Evolutionary conservation across 176 grass and related monocot genomes (phyloP).

Genomic region (Zea luxurians): DNA sequence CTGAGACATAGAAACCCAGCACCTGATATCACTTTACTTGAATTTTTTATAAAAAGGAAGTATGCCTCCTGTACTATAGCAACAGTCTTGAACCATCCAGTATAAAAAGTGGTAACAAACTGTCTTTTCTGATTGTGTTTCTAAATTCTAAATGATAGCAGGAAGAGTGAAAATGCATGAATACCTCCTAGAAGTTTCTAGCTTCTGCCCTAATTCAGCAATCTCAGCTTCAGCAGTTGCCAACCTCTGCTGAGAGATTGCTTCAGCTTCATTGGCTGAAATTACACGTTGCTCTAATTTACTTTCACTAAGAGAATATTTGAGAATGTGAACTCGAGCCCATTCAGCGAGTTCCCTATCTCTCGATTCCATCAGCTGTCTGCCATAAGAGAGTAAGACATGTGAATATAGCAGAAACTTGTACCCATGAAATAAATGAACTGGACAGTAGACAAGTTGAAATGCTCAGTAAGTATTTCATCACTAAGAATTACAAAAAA

Average conservation of each 20-base stretch:
- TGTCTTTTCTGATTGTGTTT: constrained; percentile 15
- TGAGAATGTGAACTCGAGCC: constrained; percentile 69
- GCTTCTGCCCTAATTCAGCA: constrained; percentile 71
- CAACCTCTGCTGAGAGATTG: constrained; percentile 84
- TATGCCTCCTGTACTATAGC: constrained; percentile 2
- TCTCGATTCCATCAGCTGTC: constrained; percentile 72
- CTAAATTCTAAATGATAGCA: constrained; percentile 10
- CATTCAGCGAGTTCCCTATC: constrained; percentile 72
- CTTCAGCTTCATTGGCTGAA: constrained; percentile 93
- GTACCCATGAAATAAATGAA: constrained; percentile 14
- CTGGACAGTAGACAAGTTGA: background rate
- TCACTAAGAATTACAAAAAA: background rate
- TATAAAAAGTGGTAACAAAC: constrained; percentile 18
- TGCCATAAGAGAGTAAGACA: constrained; percentile 42
- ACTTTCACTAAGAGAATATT: constrained; percentile 83
- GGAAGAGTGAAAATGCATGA: constrained; percentile 10
- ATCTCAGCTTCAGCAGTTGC: constrained; percentile 90
- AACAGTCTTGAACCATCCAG: constrained; percentile 17
- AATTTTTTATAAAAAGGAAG: constrained; percentile 29
- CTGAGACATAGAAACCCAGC: constrained; percentile 41
- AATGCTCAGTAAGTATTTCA: constrained; percentile 12
- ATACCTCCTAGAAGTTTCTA: constrained; percentile 75
- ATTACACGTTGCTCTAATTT: constrained; percentile 91
- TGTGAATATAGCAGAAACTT: constrained; percentile 18
- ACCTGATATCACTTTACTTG: constrained; percentile 25